Conservation (phyloP, 2,329 filamentous ascomycete genomes). For the Cercospora janseana region DNA sequence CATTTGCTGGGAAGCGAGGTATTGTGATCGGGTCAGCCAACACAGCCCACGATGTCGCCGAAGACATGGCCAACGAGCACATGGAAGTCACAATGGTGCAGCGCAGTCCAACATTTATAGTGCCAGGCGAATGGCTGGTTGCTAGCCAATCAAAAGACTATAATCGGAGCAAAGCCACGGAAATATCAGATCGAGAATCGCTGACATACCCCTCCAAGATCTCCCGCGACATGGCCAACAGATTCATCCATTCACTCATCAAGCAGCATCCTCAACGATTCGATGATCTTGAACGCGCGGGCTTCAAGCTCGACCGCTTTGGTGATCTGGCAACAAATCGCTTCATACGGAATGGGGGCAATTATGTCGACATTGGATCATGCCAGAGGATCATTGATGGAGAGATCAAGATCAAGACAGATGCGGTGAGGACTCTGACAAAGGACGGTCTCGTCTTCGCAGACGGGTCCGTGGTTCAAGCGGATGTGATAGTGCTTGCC, state of each 20-base stretch:
- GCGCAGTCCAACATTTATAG: conserved; percentile 44
- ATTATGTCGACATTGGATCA: conserved; percentile 51
- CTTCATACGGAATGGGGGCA: conserved; percentile 46
- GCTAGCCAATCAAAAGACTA: conserved; percentile 22
- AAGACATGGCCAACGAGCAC: conserved; percentile 48
- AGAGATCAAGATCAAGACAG: conserved; percentile 48
- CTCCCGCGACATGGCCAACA: conserved; percentile 36
- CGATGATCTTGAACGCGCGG: conserved; percentile 43
- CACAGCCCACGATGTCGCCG: conserved; percentile 50
- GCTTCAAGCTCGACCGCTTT: conserved; percentile 45
- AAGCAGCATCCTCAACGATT: conserved; percentile 40
- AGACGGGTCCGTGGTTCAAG: conserved; percentile 45
- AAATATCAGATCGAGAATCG: conserved; percentile 26
- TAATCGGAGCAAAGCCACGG: conserved; percentile 21
- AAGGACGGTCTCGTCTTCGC: conserved; percentile 44
- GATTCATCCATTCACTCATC: conserved; percentile 30
- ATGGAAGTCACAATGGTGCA: conserved; percentile 49
- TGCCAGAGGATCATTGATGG: conserved; percentile 45
- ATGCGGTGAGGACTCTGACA: conserved; percentile 40
- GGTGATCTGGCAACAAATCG: conserved; percentile 42
- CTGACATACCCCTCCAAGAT: conserved; percentile 35
- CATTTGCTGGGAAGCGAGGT: conserved; percentile 44
- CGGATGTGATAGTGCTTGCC: conserved; percentile 49
- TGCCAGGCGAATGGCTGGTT: conserved; percentile 36
- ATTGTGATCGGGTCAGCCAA: conserved; percentile 51